Base-by-base conservation (phyloP, 441 rosid genomes). In the Sinapis alba region DNA sequence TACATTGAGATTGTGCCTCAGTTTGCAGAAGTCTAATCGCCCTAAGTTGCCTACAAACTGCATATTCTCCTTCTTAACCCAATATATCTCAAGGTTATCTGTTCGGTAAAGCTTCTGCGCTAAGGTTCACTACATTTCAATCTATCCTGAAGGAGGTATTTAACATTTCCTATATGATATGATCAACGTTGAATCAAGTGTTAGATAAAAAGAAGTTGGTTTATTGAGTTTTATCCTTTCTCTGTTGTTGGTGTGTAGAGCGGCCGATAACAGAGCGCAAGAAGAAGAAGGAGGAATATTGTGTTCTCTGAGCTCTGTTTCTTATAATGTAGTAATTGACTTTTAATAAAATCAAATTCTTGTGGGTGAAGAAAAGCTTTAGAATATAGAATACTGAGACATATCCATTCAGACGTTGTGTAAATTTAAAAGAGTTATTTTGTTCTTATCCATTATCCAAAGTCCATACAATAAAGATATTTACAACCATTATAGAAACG, bases 91-190 rank as follows among this genome's bases (percentile, higher is more conserved):
- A 68, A 13, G 36, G 26, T 15, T 50, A 5, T 38, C 5, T 50
- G 18, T 54, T 11, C 26, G 20, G 34, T 53, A 19, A 51, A 53
- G n/a, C n/a, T n/a, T n/a, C n/a, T 83, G 96, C 97, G 98, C 97
- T 3, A 96, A 93, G 82, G 99, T 93, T 81, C 99, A 91, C 80
- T 93, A 96, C 85, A 96, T 93, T 77, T 93, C 99, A 15, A 88
- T 93, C 9, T 91, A 90, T 78, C 94, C 96, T 4, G 86, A 84
- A 84, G 99, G 88, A 93, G 97, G 97, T 93, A 81, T 12, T 30
- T 77, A 18, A 23, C 6, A 63, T 36, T 19, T 24, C 32, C 5
- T 38, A 4, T 65, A 50, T 47, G 20, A 34, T 28, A 45, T 6
- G 18, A 23, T 12, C 19, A 68, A 50, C 10, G 57, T 50, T 50